Evolutionary conservation across 2,329 filamentous ascomycete genomes (phyloP).

Genomic region (Penicillium sp.): DNA sequence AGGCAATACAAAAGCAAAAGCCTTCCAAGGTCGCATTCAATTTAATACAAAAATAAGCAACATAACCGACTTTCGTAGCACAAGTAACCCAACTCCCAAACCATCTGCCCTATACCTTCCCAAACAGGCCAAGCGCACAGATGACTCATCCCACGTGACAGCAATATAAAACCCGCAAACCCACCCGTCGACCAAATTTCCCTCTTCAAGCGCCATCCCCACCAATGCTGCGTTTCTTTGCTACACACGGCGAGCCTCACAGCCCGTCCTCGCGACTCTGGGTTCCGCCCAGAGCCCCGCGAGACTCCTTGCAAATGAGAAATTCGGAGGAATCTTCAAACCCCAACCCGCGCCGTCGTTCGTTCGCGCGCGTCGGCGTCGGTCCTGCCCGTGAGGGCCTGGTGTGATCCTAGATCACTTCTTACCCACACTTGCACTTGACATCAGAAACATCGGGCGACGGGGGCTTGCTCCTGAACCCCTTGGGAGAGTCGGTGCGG

Average conservation of each 20-base stretch:
- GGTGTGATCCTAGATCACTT: constrained; percentile 60
- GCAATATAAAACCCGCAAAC: constrained; percentile 12
- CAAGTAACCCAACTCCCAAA: not conserved
- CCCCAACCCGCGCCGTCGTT: constrained; percentile 44
- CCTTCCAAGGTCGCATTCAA: no score
- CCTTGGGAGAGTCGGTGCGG: constrained; percentile 92
- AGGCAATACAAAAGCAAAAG: not conserved
- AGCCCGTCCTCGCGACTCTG: constrained; percentile 26
- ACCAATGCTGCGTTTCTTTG: constrained; percentile 95
- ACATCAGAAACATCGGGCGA: constrained; percentile 88
- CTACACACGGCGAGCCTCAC: constrained; percentile 63
- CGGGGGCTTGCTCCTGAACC: constrained; percentile 43
- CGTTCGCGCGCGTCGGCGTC: constrained; percentile 26
- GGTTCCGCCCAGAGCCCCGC: constrained; percentile 7
- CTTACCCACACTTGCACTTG: constrained; percentile 69
- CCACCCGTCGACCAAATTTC: constrained; percentile 9
- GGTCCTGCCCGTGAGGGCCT: constrained; percentile 80
- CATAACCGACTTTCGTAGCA: not conserved
- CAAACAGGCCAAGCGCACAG: constrained; percentile 7
- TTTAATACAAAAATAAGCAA: not conserved
- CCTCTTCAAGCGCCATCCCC: constrained; percentile 71
- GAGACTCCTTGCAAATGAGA: constrained; percentile 74
- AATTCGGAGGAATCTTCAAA: constrained; percentile 97
- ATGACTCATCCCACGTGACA: constrained; percentile 15
- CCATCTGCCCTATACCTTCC: constrained; percentile 4